Evolutionary conservation across 164 flowering plant genomes (phyloP), one percentile per base, ranked within the genome.

Genomic region (Hamamelis virginiana): DNA sequence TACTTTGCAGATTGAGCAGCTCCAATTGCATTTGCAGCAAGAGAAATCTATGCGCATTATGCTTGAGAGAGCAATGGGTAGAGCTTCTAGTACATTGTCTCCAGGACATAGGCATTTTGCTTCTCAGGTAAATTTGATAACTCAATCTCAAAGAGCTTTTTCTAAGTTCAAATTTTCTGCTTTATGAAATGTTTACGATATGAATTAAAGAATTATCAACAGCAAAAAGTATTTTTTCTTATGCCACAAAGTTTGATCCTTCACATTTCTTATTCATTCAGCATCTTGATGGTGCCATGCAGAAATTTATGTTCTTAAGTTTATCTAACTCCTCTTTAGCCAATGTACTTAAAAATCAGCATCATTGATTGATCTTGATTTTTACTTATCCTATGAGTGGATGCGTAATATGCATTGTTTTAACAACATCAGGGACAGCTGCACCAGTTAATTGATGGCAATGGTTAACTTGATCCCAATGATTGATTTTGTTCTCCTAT

Each of bases 41-140:
- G 98, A 92, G 81, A 91, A 79, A 76, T 81, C 87, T 16, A 87
- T 91, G 93, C 85, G 95, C 43, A 62, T 66, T 56, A 69, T 81
- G 85, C 98, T 92, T 66, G 95, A 92, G 86, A 85, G 83, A 69
- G 90, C 95, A 72, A 91, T 89, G 87, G 96, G 96, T 43, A 84
- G 96, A 72, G 87, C 83, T 71, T 92, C 98, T 19, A 92, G 96
- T 73, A 87, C 95, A 57, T 72, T 92, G 55, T 92, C 98, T 62
- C 96, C 96, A 14, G 97, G 97, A 43, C 97, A 92, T 64, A 82
- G 92, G 76, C 93, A 92, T 80, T 78, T 89, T 76, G 83, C 92
- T 78, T 72, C 89, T 64, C 85, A 89, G 87, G 97, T 92, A 76
- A 58, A 38, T 43, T 23, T 61, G 69, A 15, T 0, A 19, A 64